Base-by-base conservation (phyloP, 441 rosid genomes). In the Mallotus japonicus region DNA sequence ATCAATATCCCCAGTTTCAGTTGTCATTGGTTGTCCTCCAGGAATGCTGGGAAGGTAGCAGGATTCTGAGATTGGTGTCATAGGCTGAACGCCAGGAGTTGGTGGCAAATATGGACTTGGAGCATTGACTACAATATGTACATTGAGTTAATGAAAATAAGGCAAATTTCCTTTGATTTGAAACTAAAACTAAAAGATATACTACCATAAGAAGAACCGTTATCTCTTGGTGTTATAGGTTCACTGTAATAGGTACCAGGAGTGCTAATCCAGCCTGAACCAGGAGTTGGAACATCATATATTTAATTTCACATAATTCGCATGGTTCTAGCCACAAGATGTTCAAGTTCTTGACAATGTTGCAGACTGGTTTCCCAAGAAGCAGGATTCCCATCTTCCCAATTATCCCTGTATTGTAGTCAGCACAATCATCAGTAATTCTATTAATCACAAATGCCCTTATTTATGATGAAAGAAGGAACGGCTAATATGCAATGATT, bases 11-110 rank as follows among this genome's bases (percentile, higher is more conserved):
- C 88, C 92, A 24, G 96, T 92, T 74, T 96, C 98, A 28, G 99
- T 98, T 19, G 97, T 93, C 99, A 95, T 95, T 62, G 96, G 98
- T 80, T 95, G 99, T 67, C 97, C 98, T 28, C 98, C 98, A 46
- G 99, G 99, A 79, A 98, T 95, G 37, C 97, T 95, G 60, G 99
- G 99, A 73, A 93, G 85, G 81, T 37, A 37, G 40, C 85, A 95
- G 22, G 86, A 80, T 55, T 86, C 80, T 24, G 95, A 91, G 70
- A 89, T 88, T 13, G 99, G 99, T 20, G 98, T 95, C 98, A 91
- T 89, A 17, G 97, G 99, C 79, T 91, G 98, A 56, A 90, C 91
- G 60, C 97, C 92, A 69, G 97, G 97, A 62, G 98, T 95, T 44
- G 95, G 93, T 34, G 99, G 97, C 80, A 91, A 79, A 79, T 93